Percentiles rank a stretch among this genome's conserved stretches.
Evolutionary conservation across 1,139 yeast genomes (phyloP).

Genomic region (Diutina ranongensis): DNA sequence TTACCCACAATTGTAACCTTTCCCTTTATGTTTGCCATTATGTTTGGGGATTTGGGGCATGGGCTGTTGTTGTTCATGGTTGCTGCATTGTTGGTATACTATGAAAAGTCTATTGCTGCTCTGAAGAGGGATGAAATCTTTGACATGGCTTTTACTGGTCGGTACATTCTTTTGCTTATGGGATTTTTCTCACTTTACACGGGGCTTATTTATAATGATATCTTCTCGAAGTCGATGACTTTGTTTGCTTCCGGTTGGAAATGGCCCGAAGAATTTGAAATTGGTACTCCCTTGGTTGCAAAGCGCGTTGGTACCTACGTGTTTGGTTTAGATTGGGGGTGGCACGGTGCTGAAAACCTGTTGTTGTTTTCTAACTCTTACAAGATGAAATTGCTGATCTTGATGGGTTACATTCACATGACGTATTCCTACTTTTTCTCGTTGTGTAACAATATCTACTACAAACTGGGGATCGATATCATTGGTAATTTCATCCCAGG

Average conservation of each 20-base stretch:
- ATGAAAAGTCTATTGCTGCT: constrained; percentile 53
- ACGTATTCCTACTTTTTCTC: constrained; percentile 80
- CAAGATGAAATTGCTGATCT: constrained; percentile 89
- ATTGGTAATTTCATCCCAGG: constrained; percentile 94
- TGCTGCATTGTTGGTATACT: constrained; percentile 55
- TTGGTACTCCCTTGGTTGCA: constrained; percentile 56
- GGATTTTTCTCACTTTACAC: constrained; percentile 90
- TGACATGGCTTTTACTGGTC: constrained; percentile 91
- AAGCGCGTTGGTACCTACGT: constrained; percentile 55
- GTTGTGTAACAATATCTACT: constrained; percentile 64
- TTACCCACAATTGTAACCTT: constrained; percentile 89
- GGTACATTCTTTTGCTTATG: constrained; percentile 84
- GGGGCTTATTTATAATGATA: constrained; percentile 85
- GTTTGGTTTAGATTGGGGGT: constrained; percentile 83
- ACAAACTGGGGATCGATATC: constrained; percentile 70
- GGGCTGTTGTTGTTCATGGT: constrained; percentile 72
- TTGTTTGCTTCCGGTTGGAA: constrained; percentile 82
- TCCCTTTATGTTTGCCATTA: constrained; percentile 97
- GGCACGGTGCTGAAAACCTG: constrained; percentile 97
- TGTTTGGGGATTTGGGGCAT: constrained; percentile 98
- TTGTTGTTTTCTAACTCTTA: constrained; percentile 85
- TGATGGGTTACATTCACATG: constrained; percentile 96
- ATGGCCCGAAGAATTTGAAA: constrained; percentile 66
- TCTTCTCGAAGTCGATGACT: constrained; percentile 84
- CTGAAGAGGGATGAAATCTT: constrained; percentile 84